Base-by-base conservation (phyloP, 768 basidiomycete species). In the Xerocomus brunneocitrinus region DNA sequence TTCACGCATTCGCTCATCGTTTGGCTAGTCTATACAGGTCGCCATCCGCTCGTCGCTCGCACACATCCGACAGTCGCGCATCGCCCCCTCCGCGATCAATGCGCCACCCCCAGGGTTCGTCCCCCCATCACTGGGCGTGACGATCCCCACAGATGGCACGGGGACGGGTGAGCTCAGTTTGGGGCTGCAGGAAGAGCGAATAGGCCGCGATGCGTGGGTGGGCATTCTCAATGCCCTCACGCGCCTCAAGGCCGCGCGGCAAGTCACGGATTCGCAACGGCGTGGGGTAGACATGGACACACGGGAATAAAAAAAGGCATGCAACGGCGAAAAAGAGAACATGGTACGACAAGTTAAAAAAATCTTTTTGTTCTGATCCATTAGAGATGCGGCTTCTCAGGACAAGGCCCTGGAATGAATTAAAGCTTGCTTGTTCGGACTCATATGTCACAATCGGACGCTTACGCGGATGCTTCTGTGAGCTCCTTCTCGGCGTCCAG, bases 21-120 rank as follows among this genome's bases (percentile, higher is more conserved):
- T 0, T 32, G 36, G 36, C 16, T n/a, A 53, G 89, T 72, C 79
- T n/a, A 87, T 91, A 53, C 89, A 92, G 67, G 76, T 76, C 31
- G 79, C 82, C 31, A 79, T 92, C 53, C 84, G 89, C 36, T 87
- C 88, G 13, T 86, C 86, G 4, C 74, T 91, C 55, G 89, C 89
- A 16, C 88, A 91, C 60, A 86, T 92, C 54, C 79, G 88, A 10
- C 82, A 87, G 62, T 86, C 88, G 9, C 83, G 89, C 58, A 89
- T 91, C 63, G 86, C 89, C 39, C 89, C 89, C 8, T 87, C 88
- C n/a, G 84, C 88, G n/a, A 89, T 92, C 62, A 86, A 85, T 46
- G 89, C 89, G 1, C 88, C 88, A 32, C 79, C 83, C 6, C 79
- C 77, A 0, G 82, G 80, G 27, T 88, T 89, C 64, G 73, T 90